These are phyloP conservation scores for Oryza rufipogon DNA, from an alignment of 176 grass and related monocot genomes.

Conservation along the genomic window DNA sequence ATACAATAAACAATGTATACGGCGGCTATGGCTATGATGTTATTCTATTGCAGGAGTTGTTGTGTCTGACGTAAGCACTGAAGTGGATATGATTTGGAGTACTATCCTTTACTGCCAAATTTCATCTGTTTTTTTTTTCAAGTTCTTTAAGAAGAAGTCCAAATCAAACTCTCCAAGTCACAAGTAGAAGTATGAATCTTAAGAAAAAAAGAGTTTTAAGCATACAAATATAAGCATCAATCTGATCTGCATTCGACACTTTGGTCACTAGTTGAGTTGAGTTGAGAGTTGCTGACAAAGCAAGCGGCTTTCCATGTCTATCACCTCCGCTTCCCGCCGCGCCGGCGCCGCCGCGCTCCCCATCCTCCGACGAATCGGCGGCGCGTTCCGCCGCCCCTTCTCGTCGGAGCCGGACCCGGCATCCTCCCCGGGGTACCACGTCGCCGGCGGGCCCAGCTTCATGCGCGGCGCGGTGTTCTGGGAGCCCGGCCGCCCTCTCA, in stretches of 20 bases:
- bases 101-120: not conserved
- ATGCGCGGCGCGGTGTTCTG: constrained; percentile 91
- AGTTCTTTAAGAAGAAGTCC: not conserved
- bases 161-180: not conserved
- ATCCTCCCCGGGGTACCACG: constrained; percentile 62
- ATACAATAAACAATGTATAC: not conserved
- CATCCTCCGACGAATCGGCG: constrained; percentile 61
- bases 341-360: constrained; percentile 47
- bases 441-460: constrained; percentile 71
- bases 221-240: not conserved
- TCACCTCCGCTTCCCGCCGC: constrained; percentile 50
- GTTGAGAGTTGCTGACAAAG: not conserved
- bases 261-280: not conserved
- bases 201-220: not conserved
- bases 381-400: constrained; percentile 43
- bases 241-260: not conserved
- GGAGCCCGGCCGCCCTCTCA: constrained; percentile 91
- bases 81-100: not conserved
- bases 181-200: not conserved
- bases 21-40: not conserved
- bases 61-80: not conserved
- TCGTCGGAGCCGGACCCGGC: not conserved
- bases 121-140: not conserved
- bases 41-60: not conserved
- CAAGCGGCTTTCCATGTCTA: constrained; percentile 48